These are phyloP conservation scores for Prunus armeniaca DNA, from an alignment of 306 rosid genomes.

Conservation along the genomic window DNA sequence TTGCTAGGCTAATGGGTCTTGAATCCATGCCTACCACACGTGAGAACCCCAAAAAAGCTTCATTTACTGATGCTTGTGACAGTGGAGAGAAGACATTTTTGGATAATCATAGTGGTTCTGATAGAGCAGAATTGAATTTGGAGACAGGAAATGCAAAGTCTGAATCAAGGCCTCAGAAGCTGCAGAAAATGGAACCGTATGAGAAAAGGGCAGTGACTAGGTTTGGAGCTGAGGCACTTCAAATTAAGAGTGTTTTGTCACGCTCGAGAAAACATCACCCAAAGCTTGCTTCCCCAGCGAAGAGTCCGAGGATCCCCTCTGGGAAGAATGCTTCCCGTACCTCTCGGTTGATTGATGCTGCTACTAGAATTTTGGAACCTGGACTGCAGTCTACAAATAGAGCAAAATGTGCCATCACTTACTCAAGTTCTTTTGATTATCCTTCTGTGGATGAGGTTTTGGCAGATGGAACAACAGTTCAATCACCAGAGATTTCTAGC, in stretches of 20 bases:
- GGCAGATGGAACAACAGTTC: constrained; percentile 17
- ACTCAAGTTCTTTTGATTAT: constrained; percentile 37
- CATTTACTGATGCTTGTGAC: constrained; percentile 34
- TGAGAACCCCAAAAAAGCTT: constrained; percentile 53
- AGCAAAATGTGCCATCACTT: constrained; percentile 48
- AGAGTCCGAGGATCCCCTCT: constrained; percentile 53
- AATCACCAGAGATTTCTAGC: constrained; percentile 25
- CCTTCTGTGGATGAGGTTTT: constrained; percentile 26
- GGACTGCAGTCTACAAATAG: constrained; percentile 61
- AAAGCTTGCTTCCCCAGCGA: constrained; percentile 61
- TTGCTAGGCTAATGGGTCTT: constrained; percentile 91
- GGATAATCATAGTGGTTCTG: constrained; percentile 27
- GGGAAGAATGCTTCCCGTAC: constrained; percentile 55
- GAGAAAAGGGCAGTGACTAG: constrained; percentile 66
- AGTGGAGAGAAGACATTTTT: constrained; percentile 26
- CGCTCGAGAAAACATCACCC: constrained; percentile 62
- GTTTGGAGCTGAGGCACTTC: constrained; percentile 73
- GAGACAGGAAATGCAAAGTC: constrained; percentile 49
- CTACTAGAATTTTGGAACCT: constrained; percentile 85
- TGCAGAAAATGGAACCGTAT: constrained; percentile 54
- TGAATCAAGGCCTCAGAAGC: constrained; percentile 83
- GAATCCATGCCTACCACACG: constrained; percentile 66
- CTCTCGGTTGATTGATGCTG: constrained; percentile 80
- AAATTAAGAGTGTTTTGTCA: constrained; percentile 67
- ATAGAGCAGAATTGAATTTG: constrained; percentile 37